A percentile compares a stretch with the other conserved stretches of the same genome.
phyloP scores from a whole-genome alignment of 345 rosid species.

The Syzygium grande region DNA sequence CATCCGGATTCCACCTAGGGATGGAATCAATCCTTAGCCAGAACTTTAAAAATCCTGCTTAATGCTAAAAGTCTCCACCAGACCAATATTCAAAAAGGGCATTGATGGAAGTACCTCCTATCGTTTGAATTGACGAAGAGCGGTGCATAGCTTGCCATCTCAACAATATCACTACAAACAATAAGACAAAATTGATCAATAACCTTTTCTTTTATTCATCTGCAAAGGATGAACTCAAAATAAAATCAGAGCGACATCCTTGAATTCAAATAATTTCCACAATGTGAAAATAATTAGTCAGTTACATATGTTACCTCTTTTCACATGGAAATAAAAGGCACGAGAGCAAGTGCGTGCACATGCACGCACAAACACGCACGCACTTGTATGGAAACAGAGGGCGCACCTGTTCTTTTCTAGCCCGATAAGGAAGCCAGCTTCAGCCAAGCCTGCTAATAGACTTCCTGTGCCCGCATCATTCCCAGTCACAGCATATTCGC shows the following conservation, averaged over 20 bases:
- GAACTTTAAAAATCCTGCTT: not conserved
- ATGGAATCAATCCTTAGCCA: not conserved
- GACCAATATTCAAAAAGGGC: not conserved
- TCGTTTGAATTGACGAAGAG: slow-evolving; percentile 82
- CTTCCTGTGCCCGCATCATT: slow-evolving; percentile 89
- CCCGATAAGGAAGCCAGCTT: slow-evolving; percentile 88
- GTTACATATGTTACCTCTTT: not conserved
- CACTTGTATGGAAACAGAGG: not conserved
- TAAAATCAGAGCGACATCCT: not conserved
- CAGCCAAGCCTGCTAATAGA: slow-evolving; percentile 86
- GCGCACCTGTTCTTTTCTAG: slow-evolving; percentile 89
- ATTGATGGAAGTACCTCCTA: slow-evolving; percentile 42
- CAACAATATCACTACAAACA: slow-evolving; percentile 68
- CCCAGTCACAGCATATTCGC: slow-evolving; percentile 92
- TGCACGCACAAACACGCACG: not conserved
- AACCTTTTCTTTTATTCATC: not conserved
- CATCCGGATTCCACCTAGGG: slow-evolving; percentile 93
- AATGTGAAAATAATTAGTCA: not conserved
- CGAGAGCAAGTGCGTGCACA: not conserved
- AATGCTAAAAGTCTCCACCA: not conserved
- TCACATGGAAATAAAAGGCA: not conserved
- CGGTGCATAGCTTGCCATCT: slow-evolving; percentile 97
- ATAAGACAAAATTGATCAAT: slow-evolving; percentile 6
- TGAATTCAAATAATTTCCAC: not conserved
- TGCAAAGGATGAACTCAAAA: not conserved